Evolutionary conservation across 176 grass and related monocot genomes (phyloP).

Genomic region (Carex scoparia): DNA sequence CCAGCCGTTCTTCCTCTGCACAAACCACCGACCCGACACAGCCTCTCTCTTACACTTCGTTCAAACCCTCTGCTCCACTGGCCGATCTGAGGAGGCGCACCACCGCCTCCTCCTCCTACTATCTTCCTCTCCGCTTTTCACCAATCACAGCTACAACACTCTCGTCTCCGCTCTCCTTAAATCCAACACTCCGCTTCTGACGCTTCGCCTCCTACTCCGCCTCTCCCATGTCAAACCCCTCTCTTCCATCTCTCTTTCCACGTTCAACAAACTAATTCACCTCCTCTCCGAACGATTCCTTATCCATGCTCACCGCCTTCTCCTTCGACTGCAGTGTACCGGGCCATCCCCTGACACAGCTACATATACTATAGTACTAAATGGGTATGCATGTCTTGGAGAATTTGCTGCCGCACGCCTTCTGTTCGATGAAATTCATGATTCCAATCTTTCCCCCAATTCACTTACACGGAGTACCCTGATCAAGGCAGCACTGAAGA

Average conservation of each 20-base stretch:
- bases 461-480: slow-evolving; percentile 53
- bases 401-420: slow-evolving; percentile 41
- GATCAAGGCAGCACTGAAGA: slow-evolving; percentile 61
- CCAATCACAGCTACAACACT: slow-evolving; percentile 26
- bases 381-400: slow-evolving; percentile 38
- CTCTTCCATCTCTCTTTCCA: slow-evolving; percentile 32
- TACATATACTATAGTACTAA: slow-evolving; percentile 63
- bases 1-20: not conserved
- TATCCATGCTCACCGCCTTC: slow-evolving; percentile 42
- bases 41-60: not conserved
- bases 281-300: slow-evolving; percentile 33
- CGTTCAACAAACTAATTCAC: slow-evolving; percentile 57
- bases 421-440: slow-evolving; percentile 80
- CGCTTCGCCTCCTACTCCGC: slow-evolving; percentile 52
- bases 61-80: slow-evolving; percentile 44
- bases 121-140: slow-evolving; percentile 23
- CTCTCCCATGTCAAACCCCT: slow-evolving; percentile 23
- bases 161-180: slow-evolving; percentile 47
- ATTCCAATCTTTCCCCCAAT: slow-evolving; percentile 33
- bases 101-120: slow-evolving; percentile 51
- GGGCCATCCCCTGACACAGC: slow-evolving; percentile 29
- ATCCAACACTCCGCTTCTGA: slow-evolving; percentile 41
- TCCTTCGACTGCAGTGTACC: slow-evolving; percentile 42
- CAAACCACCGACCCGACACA: not conserved
- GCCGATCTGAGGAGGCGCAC: slow-evolving; percentile 69